phyloP scores from a whole-genome alignment of 495 filamentous ascomycete genomes.

The Trichoderma parareesei region DNA sequence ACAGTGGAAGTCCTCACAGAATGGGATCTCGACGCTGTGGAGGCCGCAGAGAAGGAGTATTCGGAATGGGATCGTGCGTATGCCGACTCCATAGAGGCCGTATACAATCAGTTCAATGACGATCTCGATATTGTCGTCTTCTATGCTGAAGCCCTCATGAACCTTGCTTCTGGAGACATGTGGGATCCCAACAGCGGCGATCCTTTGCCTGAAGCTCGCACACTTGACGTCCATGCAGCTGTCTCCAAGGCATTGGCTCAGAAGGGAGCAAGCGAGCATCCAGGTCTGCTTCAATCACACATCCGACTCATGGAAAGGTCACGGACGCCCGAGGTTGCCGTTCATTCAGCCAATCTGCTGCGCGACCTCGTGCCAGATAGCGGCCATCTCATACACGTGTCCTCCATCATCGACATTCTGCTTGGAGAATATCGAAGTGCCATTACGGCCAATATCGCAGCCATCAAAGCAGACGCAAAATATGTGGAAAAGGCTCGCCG shows the following conservation, averaged over 20 bases:
- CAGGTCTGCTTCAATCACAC: slow-evolving; percentile 59
- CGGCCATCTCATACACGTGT: slow-evolving; percentile 66
- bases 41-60: slow-evolving; percentile 25
- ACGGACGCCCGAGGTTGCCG: slow-evolving; percentile 46
- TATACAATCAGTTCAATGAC: slow-evolving; percentile 43
- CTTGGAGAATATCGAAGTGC: slow-evolving; percentile 59
- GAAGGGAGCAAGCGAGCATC: slow-evolving; percentile 37
- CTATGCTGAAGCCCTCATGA: slow-evolving; percentile 61
- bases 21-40: too few species aligned
- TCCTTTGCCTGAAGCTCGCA: slow-evolving; percentile 45
- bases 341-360: slow-evolving; percentile 49
- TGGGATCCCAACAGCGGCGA: slow-evolving; percentile 54
- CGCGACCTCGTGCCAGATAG: slow-evolving; percentile 55
- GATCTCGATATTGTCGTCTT: slow-evolving; percentile 55
- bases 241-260: slow-evolving; percentile 43
- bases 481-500: slow-evolving; percentile 42
- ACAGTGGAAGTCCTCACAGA: slow-evolving; percentile 13
- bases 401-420: slow-evolving; percentile 57
- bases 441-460: slow-evolving; percentile 51
- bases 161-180: slow-evolving; percentile 56
- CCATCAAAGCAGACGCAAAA: slow-evolving; percentile 53
- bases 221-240: slow-evolving; percentile 46
- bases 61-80: slow-evolving; percentile 46
- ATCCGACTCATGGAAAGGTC: slow-evolving; percentile 74
- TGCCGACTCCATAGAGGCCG: slow-evolving; percentile 51